Conservation (phyloP, 176 grass and related monocot genomes). For the Rhynchospora tenuis region DNA sequence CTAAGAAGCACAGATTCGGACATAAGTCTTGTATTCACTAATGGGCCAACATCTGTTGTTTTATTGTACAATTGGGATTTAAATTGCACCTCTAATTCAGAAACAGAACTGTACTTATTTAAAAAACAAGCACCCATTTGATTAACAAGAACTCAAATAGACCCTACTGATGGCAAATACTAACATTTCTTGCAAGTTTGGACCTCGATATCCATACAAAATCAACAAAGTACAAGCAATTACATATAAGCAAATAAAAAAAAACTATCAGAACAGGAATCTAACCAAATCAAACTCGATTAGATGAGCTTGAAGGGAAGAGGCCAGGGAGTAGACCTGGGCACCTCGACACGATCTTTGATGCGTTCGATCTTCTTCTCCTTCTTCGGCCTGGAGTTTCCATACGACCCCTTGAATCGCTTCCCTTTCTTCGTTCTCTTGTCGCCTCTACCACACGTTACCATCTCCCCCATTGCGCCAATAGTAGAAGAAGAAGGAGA, state of each 20-base stretch:
- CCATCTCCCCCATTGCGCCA: constrained; percentile 33
- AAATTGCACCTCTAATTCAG: not conserved
- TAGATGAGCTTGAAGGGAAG: constrained; percentile 97
- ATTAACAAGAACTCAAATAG: constrained; percentile 4
- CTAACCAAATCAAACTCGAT: constrained; percentile 37
- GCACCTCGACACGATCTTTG: constrained; percentile 97
- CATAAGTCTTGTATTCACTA: not conserved
- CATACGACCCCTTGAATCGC: constrained; percentile 95
- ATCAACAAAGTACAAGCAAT: not conserved
- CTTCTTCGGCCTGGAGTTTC: constrained; percentile 73
- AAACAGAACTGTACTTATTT: not conserved
- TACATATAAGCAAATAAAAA: constrained; percentile 12
- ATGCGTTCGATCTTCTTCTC: constrained; percentile 93
- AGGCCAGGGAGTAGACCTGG: constrained; percentile 89
- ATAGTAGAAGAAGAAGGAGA: not conserved
- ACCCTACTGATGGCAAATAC: not conserved
- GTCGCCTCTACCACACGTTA: constrained; percentile 89
- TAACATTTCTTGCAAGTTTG: constrained; percentile 8
- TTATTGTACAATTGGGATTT: not conserved
- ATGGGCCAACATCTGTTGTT: not conserved
- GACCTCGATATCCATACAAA: not conserved
- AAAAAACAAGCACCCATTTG: not conserved
- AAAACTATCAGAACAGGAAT: constrained; percentile 10
- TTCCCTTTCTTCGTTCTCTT: constrained; percentile 96
- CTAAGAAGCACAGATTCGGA: not conserved